Percentiles rank a stretch among this genome's conserved stretches.
Evolutionary conservation across 345 rosid species (phyloP).

Genomic region (Zanthoxylum bungeanum): DNA sequence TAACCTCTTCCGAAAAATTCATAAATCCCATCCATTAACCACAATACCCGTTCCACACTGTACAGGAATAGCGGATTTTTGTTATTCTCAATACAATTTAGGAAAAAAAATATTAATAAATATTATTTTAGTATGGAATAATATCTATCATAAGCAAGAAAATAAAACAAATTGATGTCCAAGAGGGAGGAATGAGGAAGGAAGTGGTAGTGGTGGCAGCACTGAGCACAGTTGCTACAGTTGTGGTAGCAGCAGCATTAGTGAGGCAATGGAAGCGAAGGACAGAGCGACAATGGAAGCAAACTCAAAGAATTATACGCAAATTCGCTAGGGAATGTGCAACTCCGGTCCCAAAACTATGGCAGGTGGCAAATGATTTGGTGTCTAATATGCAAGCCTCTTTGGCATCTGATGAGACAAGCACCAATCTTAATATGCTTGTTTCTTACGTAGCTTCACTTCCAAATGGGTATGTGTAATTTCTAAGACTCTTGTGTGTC

Average conservation of each 20-base stretch:
- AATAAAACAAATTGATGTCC: background rate
- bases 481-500: no score
- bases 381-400: conserved; percentile 42
- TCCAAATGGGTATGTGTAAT: conserved; percentile 45
- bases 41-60: conserved; percentile 8
- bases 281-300: conserved; percentile 34
- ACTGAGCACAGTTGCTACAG: conserved; percentile 23
- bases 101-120: background rate
- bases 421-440: conserved; percentile 35
- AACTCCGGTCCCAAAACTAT: conserved; percentile 51
- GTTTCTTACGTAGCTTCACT: conserved; percentile 41
- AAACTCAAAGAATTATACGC: conserved; percentile 38
- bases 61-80: background rate
- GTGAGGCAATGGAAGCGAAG: conserved; percentile 23
- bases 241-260: conserved; percentile 22
- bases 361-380: conserved; percentile 46
- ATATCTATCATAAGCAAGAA: background rate
- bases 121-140: no score
- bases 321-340: conserved; percentile 59
- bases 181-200: conserved; percentile 18
- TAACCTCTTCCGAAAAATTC: no score
- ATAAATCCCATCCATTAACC: background rate
- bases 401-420: conserved; percentile 13
- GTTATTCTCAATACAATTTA: background rate
- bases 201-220: conserved; percentile 25